These are phyloP conservation scores for Tardiomyces digboiensis DNA, from an alignment of 1,139 yeast species.

Conservation along the genomic window DNA sequence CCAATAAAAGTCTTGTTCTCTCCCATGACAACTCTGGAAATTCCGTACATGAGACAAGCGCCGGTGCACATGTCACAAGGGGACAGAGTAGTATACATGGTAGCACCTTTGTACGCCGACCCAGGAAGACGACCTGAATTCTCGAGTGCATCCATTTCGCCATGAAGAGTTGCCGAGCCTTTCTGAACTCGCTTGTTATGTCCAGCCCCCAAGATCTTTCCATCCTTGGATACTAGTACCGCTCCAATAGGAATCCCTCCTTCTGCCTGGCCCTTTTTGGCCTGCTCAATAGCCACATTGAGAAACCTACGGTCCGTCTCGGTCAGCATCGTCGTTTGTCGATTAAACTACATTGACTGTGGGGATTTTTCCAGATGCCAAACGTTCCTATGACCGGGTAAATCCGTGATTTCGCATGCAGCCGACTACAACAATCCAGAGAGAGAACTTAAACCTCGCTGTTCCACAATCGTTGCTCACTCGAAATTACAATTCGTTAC, in stretches of 20 bases:
- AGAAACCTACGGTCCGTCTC: constrained; percentile 14
- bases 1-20: constrained; percentile 78
- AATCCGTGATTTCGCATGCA: too few relatives aligned
- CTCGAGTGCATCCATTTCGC: constrained; percentile 83
- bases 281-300: constrained; percentile 26
- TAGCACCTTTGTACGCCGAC: constrained; percentile 44
- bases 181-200: constrained; percentile 86
- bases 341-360: too few relatives aligned
- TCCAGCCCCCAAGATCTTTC: constrained; percentile 74
- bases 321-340: neutral
- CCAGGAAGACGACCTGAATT: constrained; percentile 79
- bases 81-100: constrained; percentile 80
- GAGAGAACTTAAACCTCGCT: too few relatives aligned
- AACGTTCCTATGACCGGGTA: too few relatives aligned
- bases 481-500: too few relatives aligned
- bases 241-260: constrained; percentile 94
- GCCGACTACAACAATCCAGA: too few relatives aligned
- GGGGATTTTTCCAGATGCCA: too few relatives aligned
- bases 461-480: too few relatives aligned
- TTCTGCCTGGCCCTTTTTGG: constrained; percentile 42
- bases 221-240: constrained; percentile 65
- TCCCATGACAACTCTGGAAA: constrained; percentile 78
- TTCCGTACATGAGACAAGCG: constrained; percentile 80
- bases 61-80: constrained; percentile 97
- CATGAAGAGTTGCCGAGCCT: constrained; percentile 67